Conservation (phyloP, 768 basidiomycete genomes). For the Lentinula detonsa region DNA sequence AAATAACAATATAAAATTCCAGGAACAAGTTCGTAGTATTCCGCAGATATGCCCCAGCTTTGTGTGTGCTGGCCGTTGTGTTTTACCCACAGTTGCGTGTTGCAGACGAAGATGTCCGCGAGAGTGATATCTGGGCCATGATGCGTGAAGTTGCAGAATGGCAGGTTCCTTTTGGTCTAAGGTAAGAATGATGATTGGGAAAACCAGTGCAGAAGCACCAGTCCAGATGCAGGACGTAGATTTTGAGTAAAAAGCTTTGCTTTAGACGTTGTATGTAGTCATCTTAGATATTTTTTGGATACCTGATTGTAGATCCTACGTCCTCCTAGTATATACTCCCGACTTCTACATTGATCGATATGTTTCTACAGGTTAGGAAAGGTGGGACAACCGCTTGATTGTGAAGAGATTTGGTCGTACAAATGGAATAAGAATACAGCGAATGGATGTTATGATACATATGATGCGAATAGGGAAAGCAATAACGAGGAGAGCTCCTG, state of each 20-base stretch:
- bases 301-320: background rate
- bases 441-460: too few species aligned
- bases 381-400: too few species aligned
- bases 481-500: too few species aligned
- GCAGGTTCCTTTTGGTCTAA: background rate
- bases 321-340: background rate
- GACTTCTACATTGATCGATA: too few species aligned
- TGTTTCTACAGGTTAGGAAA: too few species aligned
- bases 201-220: background rate
- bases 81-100: slow-evolving; percentile 16
- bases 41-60: slow-evolving; percentile 17
- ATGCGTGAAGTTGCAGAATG: background rate
- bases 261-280: background rate
- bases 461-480: too few species aligned
- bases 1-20: slow-evolving; percentile 34
- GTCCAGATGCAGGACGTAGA: background rate
- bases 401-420: too few species aligned
- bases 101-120: background rate
- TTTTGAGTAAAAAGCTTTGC: background rate
- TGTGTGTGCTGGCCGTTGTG: slow-evolving; percentile 23
- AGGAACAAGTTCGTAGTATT: slow-evolving; percentile 22
- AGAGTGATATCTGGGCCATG: slow-evolving; percentile 7
- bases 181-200: slow-evolving; percentile 2
- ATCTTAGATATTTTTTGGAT: background rate
- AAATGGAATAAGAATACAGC: too few species aligned